These are phyloP conservation scores for Buxus sempervirens DNA, from an alignment of 164 flowering plant genomes.

Conservation along the genomic window DNA sequence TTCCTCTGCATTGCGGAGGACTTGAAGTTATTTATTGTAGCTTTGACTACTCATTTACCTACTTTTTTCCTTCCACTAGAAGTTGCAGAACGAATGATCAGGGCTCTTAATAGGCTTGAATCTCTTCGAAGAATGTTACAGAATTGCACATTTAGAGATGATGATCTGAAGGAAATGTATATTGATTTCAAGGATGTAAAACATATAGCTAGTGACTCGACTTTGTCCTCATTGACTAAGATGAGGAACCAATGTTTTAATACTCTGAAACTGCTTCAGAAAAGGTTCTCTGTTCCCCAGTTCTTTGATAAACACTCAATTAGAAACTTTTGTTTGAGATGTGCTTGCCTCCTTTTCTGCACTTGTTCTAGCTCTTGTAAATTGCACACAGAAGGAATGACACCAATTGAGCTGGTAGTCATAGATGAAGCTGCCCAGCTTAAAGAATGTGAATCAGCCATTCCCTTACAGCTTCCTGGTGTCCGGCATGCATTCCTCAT, in stretches of 20 bases:
- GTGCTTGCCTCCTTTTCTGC: slow-evolving; percentile 35
- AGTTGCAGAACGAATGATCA: slow-evolving; percentile 24
- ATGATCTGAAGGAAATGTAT: too few relatives aligned
- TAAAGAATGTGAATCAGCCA: too few relatives aligned
- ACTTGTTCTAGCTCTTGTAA: too few relatives aligned
- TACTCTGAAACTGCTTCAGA: slow-evolving; percentile 17
- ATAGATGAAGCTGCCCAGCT: slow-evolving; percentile 72
- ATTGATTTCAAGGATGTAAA: too few relatives aligned
- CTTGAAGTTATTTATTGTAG: slow-evolving; percentile 22
- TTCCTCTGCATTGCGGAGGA: slow-evolving; percentile 9
- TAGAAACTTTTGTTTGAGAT: slow-evolving; percentile 26
- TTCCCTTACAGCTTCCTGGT: slow-evolving; percentile 43
- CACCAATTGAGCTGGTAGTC: slow-evolving; percentile 25
- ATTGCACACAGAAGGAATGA: too few relatives aligned
- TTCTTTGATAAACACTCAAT: not conserved
- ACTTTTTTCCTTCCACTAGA: slow-evolving; percentile 22
- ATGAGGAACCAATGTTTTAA: slow-evolving; percentile 14
- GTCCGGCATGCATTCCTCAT: slow-evolving; percentile 45
- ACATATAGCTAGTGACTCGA: slow-evolving; percentile 7
- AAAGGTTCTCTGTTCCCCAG: slow-evolving; percentile 10
- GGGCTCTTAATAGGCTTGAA: slow-evolving; percentile 15
- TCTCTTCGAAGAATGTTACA: too few relatives aligned
- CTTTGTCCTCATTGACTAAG: not conserved
- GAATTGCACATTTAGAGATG: too few relatives aligned
- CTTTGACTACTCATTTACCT: too few relatives aligned